Percentiles rank a stretch among this genome's conserved stretches.
Evolutionary conservation across 106 monocot genomes (phyloP).

Genomic region (Apostasia shenzhenica): DNA sequence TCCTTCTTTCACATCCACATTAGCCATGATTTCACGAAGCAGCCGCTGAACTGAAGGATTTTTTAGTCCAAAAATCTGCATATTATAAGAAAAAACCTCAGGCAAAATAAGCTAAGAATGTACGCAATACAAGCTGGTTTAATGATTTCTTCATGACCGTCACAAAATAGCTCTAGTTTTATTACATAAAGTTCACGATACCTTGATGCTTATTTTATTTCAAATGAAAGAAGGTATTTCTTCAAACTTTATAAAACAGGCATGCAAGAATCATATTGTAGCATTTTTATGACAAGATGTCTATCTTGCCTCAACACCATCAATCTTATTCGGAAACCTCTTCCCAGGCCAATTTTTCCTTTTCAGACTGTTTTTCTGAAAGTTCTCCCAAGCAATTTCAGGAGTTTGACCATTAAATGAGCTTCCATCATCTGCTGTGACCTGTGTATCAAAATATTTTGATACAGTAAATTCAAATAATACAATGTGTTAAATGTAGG

Average conservation of each 20-base stretch:
- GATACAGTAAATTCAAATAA: neutral
- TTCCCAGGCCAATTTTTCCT: constrained; percentile 56
- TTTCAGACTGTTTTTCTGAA: constrained; percentile 49
- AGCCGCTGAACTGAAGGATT: constrained; percentile 77
- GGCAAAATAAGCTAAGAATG: constrained; percentile 2
- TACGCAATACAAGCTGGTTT: neutral
- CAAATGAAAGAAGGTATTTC: too few relatives aligned
- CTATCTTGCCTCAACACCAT: constrained; percentile 69
- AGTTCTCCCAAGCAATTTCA: constrained; percentile 72
- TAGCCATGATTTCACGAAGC: constrained; percentile 72
- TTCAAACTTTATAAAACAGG: too few relatives aligned
- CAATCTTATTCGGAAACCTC: constrained; percentile 62
- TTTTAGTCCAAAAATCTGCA: constrained; percentile 96
- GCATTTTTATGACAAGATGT: neutral
- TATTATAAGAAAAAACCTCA: constrained; percentile 2
- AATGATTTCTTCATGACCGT: too few relatives aligned
- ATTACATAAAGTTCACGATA: too few relatives aligned
- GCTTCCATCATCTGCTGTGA: constrained; percentile 52
- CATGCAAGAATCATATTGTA: too few relatives aligned
- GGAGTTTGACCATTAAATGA: constrained; percentile 76
- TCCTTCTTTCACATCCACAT: constrained; percentile 32
- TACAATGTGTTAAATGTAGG: neutral
- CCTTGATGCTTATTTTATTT: too few relatives aligned
- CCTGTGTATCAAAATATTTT: constrained; percentile 25
- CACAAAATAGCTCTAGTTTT: too few relatives aligned